A percentile compares a stretch with the other conserved stretches of the same genome.
Conservation (phyloP, 139 green algal species). For the Haematococcus lacustris region DNA sequence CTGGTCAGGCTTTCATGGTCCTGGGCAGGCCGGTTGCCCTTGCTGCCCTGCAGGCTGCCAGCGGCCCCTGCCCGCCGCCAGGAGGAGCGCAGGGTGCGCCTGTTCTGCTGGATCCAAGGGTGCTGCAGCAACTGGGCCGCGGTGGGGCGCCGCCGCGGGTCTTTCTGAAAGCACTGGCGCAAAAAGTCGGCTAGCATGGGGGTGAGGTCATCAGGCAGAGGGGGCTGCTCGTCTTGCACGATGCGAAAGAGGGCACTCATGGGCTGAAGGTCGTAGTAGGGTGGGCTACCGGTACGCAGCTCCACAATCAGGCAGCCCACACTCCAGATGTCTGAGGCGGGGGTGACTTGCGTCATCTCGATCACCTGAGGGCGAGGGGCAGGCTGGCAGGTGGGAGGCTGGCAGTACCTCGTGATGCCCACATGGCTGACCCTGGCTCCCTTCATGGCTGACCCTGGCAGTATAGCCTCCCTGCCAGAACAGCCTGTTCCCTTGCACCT, state of each 20-base stretch:
- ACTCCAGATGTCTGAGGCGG: slow-evolving; percentile 89
- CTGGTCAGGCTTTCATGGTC: slow-evolving; percentile 44
- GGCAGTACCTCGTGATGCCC: too few species aligned
- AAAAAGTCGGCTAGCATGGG: slow-evolving; percentile 81
- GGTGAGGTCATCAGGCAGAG: slow-evolving; percentile 72
- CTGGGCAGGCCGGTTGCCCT: not conserved
- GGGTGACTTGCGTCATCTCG: slow-evolving; percentile 83
- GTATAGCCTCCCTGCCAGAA: too few species aligned
- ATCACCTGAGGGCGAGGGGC: slow-evolving; percentile 79
- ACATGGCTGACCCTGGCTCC: too few species aligned
- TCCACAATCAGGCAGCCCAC: slow-evolving; percentile 93
- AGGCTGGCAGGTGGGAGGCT: too few species aligned
- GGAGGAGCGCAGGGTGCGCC: slow-evolving; percentile 55
- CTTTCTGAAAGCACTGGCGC: slow-evolving; percentile 89
- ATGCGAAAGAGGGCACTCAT: slow-evolving; percentile 93
- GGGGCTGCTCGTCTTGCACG: slow-evolving; percentile 79
- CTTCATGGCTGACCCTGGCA: too few species aligned
- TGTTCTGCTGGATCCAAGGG: slow-evolving; percentile 73
- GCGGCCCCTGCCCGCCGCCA: slow-evolving; percentile 41
- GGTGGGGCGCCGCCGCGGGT: slow-evolving; percentile 63
- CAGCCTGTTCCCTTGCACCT: too few species aligned
- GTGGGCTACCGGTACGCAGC: slow-evolving; percentile 86
- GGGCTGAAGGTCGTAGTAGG: slow-evolving; percentile 93
- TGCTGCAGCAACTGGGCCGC: slow-evolving; percentile 77
- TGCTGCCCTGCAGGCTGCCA: not conserved